Evolutionary conservation across 2,329 filamentous ascomycete species (phyloP).

Genomic region (Verticillium longisporum): DNA sequence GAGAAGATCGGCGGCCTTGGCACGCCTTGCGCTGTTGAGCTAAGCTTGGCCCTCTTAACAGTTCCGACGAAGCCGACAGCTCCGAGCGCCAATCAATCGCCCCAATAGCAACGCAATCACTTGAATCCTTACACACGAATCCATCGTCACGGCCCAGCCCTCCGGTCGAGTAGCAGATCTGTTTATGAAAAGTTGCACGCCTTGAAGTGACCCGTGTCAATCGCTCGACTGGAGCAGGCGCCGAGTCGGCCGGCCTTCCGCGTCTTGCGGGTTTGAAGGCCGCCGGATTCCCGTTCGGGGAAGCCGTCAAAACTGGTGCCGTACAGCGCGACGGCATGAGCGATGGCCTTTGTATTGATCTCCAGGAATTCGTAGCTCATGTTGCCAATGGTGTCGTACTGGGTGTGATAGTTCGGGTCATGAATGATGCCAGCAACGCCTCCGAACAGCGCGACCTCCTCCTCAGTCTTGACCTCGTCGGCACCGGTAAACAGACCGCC

Average conservation of each 20-base stretch:
- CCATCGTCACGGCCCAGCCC: neutral
- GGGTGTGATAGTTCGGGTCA: constrained; percentile 50
- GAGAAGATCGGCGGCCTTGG: no score
- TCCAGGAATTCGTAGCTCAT: constrained; percentile 46
- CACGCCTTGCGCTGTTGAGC: no score
- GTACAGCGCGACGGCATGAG: constrained; percentile 43
- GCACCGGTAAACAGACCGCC: constrained; percentile 56
- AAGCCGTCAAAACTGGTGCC: constrained; percentile 18
- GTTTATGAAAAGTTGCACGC: neutral
- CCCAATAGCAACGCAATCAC: neutral
- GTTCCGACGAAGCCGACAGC: neutral
- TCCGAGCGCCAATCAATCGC: neutral
- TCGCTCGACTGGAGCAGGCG: neutral
- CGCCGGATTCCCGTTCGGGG: neutral
- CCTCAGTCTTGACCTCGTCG: constrained; percentile 49
- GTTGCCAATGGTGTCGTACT: constrained; percentile 45
- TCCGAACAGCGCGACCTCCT: constrained; percentile 44
- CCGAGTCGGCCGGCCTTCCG: neutral
- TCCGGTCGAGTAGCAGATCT: neutral
- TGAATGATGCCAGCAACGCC: constrained; percentile 45
- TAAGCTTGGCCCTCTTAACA: no score
- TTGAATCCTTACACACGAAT: neutral
- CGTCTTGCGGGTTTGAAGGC: neutral
- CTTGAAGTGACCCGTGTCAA: neutral
- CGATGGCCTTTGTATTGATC: constrained; percentile 48